Base-by-base conservation (phyloP, 176 grass and related monocot species). In the Hyparrhenia diplandra region DNA sequence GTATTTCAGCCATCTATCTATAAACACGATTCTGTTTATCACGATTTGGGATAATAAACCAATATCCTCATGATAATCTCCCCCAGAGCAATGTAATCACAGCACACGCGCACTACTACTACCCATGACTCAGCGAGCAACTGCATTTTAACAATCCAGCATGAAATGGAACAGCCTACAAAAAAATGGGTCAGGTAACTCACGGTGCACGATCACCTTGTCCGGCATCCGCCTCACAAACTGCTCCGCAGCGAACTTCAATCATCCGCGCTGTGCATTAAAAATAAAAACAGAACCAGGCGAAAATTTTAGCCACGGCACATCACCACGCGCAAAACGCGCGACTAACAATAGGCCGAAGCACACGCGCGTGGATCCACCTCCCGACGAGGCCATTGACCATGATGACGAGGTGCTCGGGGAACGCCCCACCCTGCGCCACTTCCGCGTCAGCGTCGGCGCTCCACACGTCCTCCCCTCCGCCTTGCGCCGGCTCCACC, bases 301-400 rank as follows among this genome's bases (percentile, higher is more conserved):
- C 21, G 5, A 41, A 39, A 76, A 71, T 59, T 67, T 6, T 11
- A 71, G 52, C 51, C 14, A 71, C 72, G n/a, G 49, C 49, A 76
- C 54, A 45, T 51, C 64, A 74, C 30, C 21, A 27, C 45, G 34
- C 30, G 13, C 27, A 75, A 46, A 27, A 3, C 67, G 27, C 36
- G 27, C 37, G 46, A 75, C 2, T 8, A 67, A 40, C 21, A 40
- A 40, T 4, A 0, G 2, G n/a, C n/a, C n/a, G 77, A n/a, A n/a
- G n/a, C n/a, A n/a, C n/a, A n/a, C 17, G 64, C 79, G 61, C 39
- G 78, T 47, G 85, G 31, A 32, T 83, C 84, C 76, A 98, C 96
- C 96, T 98, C 69, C 96, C 96, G 13, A 98, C 92, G 82, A 98
- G 90, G 42, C 96, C 96, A 90, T 98, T 98, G 52, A 98, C 96